Percentiles rank a stretch among this genome's conserved stretches.
These are phyloP conservation scores for Hyaloscypha finlandica DNA, from an alignment of 495 filamentous ascomycete genomes.

Conservation along the genomic window DNA sequence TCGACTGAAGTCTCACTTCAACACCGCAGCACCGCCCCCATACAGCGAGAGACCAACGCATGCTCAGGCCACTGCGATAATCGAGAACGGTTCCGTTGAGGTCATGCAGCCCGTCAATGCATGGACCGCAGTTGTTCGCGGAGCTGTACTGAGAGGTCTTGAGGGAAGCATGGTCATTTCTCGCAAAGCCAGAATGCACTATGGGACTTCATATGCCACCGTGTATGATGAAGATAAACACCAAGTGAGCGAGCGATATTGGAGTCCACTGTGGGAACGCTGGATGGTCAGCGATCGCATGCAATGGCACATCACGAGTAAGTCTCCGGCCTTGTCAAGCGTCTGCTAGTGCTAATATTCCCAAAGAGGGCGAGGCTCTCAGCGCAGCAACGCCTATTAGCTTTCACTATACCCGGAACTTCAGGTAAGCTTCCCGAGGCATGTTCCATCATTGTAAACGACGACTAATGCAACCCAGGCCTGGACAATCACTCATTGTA, in stretches of 20 bases:
- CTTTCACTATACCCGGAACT: slow-evolving; percentile 80
- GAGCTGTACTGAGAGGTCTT: slow-evolving; percentile 66
- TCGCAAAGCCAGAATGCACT: slow-evolving; percentile 68
- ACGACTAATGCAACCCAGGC: slow-evolving; percentile 17
- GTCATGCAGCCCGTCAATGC: slow-evolving; percentile 77
- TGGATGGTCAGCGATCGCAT: slow-evolving; percentile 81
- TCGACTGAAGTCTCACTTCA: slow-evolving; percentile 65
- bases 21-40: slow-evolving; percentile 61
- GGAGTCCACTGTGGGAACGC: slow-evolving; percentile 74
- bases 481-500: slow-evolving; percentile 43
- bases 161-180: slow-evolving; percentile 73
- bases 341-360: slow-evolving; percentile 14
- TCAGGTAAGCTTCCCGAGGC: slow-evolving; percentile 41
- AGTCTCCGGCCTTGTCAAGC: slow-evolving; percentile 21
- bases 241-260: slow-evolving; percentile 66
- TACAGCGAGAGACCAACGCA: slow-evolving; percentile 68
- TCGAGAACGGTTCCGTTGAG: slow-evolving; percentile 55
- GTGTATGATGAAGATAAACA: slow-evolving; percentile 73
- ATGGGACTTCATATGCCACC: slow-evolving; percentile 77
- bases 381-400: slow-evolving; percentile 66
- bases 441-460: neutral
- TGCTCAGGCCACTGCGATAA: slow-evolving; percentile 40
- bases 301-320: slow-evolving; percentile 79
- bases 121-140: slow-evolving; percentile 75
- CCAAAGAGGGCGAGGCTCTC: slow-evolving; percentile 60